Conservation (phyloP, 1,139 yeast genomes). For the Kodamaea sp. region DNA sequence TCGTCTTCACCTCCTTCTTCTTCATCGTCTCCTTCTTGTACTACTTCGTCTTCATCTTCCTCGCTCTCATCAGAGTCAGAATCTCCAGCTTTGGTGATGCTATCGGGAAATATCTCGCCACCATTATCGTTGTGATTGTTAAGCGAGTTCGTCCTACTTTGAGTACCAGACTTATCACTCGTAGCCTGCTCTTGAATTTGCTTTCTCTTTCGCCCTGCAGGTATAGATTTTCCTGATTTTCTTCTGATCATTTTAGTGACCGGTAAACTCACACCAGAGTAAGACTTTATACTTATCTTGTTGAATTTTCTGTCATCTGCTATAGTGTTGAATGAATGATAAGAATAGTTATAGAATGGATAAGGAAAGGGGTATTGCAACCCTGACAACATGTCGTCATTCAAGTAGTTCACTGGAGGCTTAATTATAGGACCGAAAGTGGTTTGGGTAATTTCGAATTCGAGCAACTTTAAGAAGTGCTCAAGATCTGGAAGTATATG, state of each 20-base stretch:
- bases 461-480: slow-evolving; percentile 34
- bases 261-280: slow-evolving; percentile 37
- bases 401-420: slow-evolving; percentile 44
- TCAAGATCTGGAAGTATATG: slow-evolving; percentile 35
- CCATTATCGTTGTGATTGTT: not conserved
- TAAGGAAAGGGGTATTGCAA: slow-evolving; percentile 50
- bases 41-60: slow-evolving; percentile 11
- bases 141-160: slow-evolving; percentile 4
- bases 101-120: too few relatives aligned
- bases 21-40: slow-evolving; percentile 2
- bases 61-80: slow-evolving; percentile 5
- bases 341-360: slow-evolving; percentile 49
- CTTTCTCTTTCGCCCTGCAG: not conserved
- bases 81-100: too few relatives aligned
- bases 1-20: slow-evolving; percentile 2
- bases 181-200: not conserved
- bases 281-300: slow-evolving; percentile 33
- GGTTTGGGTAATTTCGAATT: slow-evolving; percentile 39
- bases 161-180: not conserved
- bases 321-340: slow-evolving; percentile 38
- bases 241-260: slow-evolving; percentile 4
- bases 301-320: slow-evolving; percentile 29
- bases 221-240: slow-evolving; percentile 4
- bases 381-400: slow-evolving; percentile 41
- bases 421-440: slow-evolving; percentile 42